These are phyloP conservation scores for Neolentinus lepideus DNA, from an alignment of 1,284 basidiomycete species.

Conservation along the genomic window DNA sequence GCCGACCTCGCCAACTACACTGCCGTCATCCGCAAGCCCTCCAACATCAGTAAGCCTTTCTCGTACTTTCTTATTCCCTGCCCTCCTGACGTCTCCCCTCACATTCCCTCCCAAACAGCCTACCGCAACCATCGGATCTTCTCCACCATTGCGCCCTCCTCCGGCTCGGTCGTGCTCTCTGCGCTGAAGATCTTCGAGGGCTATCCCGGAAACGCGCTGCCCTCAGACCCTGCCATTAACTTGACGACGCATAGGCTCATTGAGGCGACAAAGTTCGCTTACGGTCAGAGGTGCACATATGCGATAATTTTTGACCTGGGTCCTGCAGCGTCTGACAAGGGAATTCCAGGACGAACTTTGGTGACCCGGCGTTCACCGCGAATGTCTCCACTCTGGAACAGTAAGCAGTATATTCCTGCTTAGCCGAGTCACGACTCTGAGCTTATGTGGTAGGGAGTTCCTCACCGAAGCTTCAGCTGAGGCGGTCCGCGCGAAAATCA, in stretches of 20 bases:
- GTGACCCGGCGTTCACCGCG: conserved; percentile 21
- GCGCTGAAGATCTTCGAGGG: conserved; percentile 23
- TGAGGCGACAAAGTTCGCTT: conserved; percentile 34
- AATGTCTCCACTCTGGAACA: conserved; percentile 18
- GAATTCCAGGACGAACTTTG: conserved; percentile 9
- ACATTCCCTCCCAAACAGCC: conserved; percentile 1
- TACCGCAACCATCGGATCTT: conserved; percentile 41
- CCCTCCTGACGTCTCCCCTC: background rate
- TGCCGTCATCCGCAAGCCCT: conserved; percentile 35
- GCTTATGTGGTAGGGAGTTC: conserved; percentile 8
- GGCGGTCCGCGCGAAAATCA: conserved; percentile 13
- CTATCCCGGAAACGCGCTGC: conserved; percentile 11
- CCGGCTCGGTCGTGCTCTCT: conserved; percentile 27
- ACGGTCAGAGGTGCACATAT: conserved; percentile 14
- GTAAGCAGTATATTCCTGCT: background rate
- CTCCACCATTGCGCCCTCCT: conserved; percentile 45
- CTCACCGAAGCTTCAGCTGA: conserved; percentile 11
- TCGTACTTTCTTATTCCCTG: background rate
- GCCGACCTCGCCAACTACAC: conserved; percentile 37
- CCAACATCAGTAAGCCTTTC: conserved; percentile 25
- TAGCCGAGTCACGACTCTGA: background rate
- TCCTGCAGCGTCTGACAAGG: background rate
- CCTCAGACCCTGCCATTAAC: conserved; percentile 15
- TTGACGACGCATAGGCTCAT: conserved; percentile 29
- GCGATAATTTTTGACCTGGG: background rate